Evolutionary conservation across 306 rosid species (phyloP).

Genomic region (Ormosia semicastrata): DNA sequence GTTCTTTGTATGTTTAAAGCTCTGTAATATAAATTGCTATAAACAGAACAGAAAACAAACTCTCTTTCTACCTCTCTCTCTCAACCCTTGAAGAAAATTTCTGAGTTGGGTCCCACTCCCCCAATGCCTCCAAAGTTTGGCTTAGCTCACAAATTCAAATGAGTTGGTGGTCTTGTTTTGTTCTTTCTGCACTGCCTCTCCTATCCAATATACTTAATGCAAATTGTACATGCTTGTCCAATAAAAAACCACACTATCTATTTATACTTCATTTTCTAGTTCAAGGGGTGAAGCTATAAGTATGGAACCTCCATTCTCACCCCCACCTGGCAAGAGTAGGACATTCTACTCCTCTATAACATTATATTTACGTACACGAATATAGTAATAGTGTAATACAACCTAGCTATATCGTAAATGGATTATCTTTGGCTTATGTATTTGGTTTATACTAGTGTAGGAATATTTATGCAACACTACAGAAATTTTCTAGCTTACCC

Average conservation of each 20-base stretch:
- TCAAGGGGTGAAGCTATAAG: background rate
- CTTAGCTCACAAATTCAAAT: constrained; percentile 61
- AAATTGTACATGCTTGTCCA: background rate
- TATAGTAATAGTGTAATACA: background rate
- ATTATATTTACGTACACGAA: background rate
- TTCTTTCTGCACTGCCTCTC: constrained; percentile 27
- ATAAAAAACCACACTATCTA: background rate
- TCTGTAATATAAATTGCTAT: constrained; percentile 15
- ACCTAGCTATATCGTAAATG: constrained; percentile 3
- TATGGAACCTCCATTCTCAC: background rate
- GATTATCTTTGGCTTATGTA: constrained; percentile 29
- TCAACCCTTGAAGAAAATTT: constrained; percentile 12
- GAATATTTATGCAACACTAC: constrained; percentile 13
- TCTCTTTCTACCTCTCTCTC: background rate
- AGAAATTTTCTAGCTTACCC: constrained; percentile 21
- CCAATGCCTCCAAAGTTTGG: constrained; percentile 52
- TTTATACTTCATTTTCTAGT: constrained; percentile 21
- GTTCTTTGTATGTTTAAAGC: constrained; percentile 59
- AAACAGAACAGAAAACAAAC: background rate
- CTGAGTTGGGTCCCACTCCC: constrained; percentile 51
- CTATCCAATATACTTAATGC: constrained; percentile 16
- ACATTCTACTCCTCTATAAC: background rate
- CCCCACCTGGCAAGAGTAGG: background rate
- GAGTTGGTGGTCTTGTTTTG: constrained; percentile 56
- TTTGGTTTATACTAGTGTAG: constrained; percentile 4